Conservation (phyloP, 306 rosid genomes). For the Begonia fuchsioides region DNA sequence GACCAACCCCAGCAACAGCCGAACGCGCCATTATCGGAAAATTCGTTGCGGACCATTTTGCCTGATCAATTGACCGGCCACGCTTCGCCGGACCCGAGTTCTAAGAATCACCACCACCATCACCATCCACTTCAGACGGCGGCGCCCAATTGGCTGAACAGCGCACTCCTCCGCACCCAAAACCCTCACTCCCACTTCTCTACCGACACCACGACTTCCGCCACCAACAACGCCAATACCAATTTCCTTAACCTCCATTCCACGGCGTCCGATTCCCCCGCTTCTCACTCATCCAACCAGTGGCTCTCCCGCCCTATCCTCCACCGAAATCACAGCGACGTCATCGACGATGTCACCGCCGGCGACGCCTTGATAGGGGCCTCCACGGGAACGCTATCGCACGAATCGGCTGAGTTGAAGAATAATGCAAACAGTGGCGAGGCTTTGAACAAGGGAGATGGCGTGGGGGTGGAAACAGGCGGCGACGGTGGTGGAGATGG, state of each 20-base stretch:
- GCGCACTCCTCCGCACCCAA: constrained; percentile 73
- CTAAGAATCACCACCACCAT: constrained; percentile 32
- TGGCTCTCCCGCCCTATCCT: constrained; percentile 66
- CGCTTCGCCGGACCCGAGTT: constrained; percentile 26
- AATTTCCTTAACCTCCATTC: constrained; percentile 81
- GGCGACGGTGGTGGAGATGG: constrained; percentile 30
- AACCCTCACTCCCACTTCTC: constrained; percentile 32
- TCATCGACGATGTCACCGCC: constrained; percentile 37
- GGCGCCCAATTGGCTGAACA: constrained; percentile 94
- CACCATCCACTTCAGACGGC: constrained; percentile 41
- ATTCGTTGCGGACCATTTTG: constrained; percentile 16
- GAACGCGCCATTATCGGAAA: constrained; percentile 18
- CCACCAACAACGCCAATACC: constrained; percentile 12
- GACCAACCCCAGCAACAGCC: constrained; percentile 41
- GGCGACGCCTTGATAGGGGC: constrained; percentile 47
- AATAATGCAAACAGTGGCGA: constrained; percentile 10
- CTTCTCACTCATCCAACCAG: constrained; percentile 46
- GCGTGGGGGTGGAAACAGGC: constrained; percentile 22
- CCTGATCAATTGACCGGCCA: constrained; percentile 23
- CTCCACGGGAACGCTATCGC: constrained; percentile 23
- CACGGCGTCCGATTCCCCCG: constrained; percentile 40
- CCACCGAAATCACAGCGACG: constrained; percentile 69
- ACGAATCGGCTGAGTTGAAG: constrained; percentile 43
- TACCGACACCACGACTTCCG: constrained; percentile 17
- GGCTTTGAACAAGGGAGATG: constrained; percentile 24